Evolutionary conservation across 176 grass and related monocot species (phyloP), one percentile per base, ranked within the genome.

Genomic region (Pharus latifolius): DNA sequence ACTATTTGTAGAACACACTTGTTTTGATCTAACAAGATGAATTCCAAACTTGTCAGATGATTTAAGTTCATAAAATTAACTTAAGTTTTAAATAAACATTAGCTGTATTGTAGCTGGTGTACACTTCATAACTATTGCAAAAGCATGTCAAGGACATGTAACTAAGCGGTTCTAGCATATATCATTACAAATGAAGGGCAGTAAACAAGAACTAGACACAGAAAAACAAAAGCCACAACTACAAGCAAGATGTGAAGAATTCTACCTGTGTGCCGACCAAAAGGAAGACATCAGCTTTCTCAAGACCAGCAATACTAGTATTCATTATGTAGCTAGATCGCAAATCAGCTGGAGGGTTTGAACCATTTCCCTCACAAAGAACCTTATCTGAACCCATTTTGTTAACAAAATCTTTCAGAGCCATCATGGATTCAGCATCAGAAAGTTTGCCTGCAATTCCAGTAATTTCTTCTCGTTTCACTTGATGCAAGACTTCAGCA

Each of bases 361-460:
- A 66, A 42, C 96, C 96, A 82, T 99, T 99, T 58, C 87, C 96
- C 50, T 99, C 96, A 14, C 96, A 95, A 1, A 90, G 67, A 3
- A 99, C 76, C 62, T 88, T 99, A 64, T 99, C 81, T 46, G 96
- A 99, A 84, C 96, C 96, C 71, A 99, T 69, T 78, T 65, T 95
- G 65, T 94, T 99, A 18, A 95, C 29, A 73, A 99, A 95, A 86
- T 99, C 96, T 88, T 99, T 99, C 40, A 99, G 46, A 34, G 96
- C 87, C 63, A 99, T 99, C 90, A 99, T 95, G 43, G 90, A 99
- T 72, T 99, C 96, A 61, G 96, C 96, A 41, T 99, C 96, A 35
- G 96, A 99, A 72, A 99, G 90, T 46, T 80, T 86, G 46, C 96
- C 96, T 38, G 96, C 90, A 68, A 99, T 83, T 65, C 96, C 96